These are phyloP conservation scores for Vanderwaltozyma verrucispora DNA, from an alignment of 805 yeast species.

Conservation along the genomic window DNA sequence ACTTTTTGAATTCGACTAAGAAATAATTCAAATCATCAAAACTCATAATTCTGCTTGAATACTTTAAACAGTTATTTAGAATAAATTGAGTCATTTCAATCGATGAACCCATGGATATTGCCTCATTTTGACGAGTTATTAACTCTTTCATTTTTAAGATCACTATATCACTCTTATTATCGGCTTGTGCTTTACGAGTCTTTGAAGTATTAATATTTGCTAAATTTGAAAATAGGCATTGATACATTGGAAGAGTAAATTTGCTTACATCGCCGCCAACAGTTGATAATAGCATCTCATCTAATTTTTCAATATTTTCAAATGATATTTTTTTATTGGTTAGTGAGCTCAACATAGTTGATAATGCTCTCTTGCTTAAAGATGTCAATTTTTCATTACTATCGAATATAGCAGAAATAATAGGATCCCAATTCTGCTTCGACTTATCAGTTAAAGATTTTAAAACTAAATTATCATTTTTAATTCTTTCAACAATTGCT, in stretches of 20 bases:
- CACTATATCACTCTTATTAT: slow-evolving; percentile 8
- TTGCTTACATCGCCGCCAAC: slow-evolving; percentile 6
- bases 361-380: slow-evolving; percentile 3
- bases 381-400: slow-evolving; percentile 9
- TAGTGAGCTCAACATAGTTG: slow-evolving; percentile 2
- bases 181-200: too few species aligned
- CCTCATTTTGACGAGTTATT: slow-evolving; percentile 12
- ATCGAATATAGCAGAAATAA: slow-evolving; percentile 12
- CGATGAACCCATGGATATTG: background rate
- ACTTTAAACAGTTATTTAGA: slow-evolving; percentile 19
- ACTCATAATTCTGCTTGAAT: slow-evolving; percentile 13
- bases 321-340: slow-evolving; percentile 10
- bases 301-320: slow-evolving; percentile 18
- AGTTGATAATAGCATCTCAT: slow-evolving; percentile 17
- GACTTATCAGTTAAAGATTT: slow-evolving; percentile 14
- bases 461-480: slow-evolving; percentile 16
- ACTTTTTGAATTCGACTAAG: slow-evolving; percentile 18
- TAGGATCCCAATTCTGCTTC: slow-evolving; percentile 21
- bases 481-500: slow-evolving; percentile 11
- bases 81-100: slow-evolving; percentile 11
- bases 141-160: slow-evolving; percentile 14
- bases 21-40: slow-evolving; percentile 18
- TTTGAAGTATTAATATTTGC: slow-evolving; percentile 8
- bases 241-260: slow-evolving; percentile 15
- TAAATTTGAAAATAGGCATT: slow-evolving; percentile 17